These are phyloP conservation scores for Reticulascus tulasneorum DNA, from an alignment of 2,329 filamentous ascomycete genomes.

Conservation along the genomic window DNA sequence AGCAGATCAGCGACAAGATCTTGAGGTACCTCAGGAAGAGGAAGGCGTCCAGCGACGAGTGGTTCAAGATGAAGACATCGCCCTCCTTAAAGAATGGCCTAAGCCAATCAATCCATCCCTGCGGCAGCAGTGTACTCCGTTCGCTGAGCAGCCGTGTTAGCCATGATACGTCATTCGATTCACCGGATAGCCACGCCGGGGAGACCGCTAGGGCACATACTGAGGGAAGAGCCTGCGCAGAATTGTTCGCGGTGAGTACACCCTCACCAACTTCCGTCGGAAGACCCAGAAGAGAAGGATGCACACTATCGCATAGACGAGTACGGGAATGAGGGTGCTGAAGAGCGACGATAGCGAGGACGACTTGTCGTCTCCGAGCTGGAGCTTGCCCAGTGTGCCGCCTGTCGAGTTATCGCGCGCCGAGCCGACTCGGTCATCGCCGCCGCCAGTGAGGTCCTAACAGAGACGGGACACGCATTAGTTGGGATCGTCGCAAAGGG, in stretches of 20 bases:
- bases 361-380: slow-evolving; percentile 30
- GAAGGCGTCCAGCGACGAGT: slow-evolving; percentile 89
- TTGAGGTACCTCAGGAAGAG: slow-evolving; percentile 72
- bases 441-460: slow-evolving; percentile 10
- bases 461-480: too few relatives aligned
- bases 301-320: slow-evolving; percentile 44
- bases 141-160: slow-evolving; percentile 5
- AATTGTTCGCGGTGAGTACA: slow-evolving; percentile 53
- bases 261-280: slow-evolving; percentile 44
- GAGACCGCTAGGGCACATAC: slow-evolving; percentile 29
- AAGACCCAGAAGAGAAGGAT: slow-evolving; percentile 47
- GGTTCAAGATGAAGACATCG: slow-evolving; percentile 79
- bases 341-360: slow-evolving; percentile 37
- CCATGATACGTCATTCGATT: neutral
- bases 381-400: slow-evolving; percentile 31
- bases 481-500: too few relatives aligned
- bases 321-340: slow-evolving; percentile 50
- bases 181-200: neutral
- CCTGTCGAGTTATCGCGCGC: slow-evolving; percentile 35
- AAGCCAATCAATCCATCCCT: slow-evolving; percentile 65
- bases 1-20: slow-evolving; percentile 68
- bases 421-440: slow-evolving; percentile 40
- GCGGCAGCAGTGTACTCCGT: slow-evolving; percentile 38
- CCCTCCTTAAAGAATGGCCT: slow-evolving; percentile 60
- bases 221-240: slow-evolving; percentile 43